These are phyloP conservation scores for Triticum timopheevii DNA, from an alignment of 176 grass and related monocot genomes.

Conservation along the genomic window DNA sequence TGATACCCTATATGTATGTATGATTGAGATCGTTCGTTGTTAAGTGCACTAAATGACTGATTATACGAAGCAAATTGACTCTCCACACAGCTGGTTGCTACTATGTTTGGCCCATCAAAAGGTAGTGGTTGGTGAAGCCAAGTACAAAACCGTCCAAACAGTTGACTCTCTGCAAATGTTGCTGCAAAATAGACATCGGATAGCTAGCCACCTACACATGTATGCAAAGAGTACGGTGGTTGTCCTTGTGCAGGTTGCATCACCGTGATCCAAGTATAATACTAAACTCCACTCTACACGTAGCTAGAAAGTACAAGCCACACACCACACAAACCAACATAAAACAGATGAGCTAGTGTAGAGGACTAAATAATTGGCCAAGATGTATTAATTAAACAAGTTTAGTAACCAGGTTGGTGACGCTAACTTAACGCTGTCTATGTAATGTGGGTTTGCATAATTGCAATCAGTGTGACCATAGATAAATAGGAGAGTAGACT, in stretches of 20 bases:
- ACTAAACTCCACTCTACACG: too few species aligned
- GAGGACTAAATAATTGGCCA: background rate
- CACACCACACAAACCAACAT: background rate
- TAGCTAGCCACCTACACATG: background rate
- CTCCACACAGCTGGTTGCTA: background rate
- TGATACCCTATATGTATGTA: background rate
- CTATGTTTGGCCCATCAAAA: background rate
- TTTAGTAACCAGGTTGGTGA: background rate
- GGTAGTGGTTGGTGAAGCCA: background rate
- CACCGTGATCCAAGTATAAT: background rate
- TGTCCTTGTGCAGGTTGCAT: background rate
- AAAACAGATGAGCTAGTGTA: background rate
- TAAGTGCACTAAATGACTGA: background rate
- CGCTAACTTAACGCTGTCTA: background rate
- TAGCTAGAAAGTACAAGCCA: too few species aligned
- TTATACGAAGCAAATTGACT: background rate
- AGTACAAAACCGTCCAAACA: background rate
- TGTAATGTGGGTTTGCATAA: background rate
- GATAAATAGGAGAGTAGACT: background rate
- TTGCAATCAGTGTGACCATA: background rate
- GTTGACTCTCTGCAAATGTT: background rate
- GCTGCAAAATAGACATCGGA: background rate
- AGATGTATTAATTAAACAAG: background rate
- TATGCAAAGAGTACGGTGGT: background rate
- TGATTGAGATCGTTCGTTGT: background rate